A percentile compares a stretch with the other conserved stretches of the same genome.
phyloP scores from a whole-genome alignment of 805 yeast species.

The Yarrowia sp. region DNA sequence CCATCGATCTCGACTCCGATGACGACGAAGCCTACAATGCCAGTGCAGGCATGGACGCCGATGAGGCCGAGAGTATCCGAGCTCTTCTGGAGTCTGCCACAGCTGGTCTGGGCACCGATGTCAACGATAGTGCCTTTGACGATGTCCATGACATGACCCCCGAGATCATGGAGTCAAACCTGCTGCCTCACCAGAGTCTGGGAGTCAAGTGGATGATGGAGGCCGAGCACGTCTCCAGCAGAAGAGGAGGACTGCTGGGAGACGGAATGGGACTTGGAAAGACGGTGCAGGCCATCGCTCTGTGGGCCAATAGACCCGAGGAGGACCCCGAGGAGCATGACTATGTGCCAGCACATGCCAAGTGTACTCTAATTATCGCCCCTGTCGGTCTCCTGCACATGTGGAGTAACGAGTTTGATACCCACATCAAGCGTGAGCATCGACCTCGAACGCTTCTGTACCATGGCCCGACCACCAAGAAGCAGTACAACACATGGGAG shows the following conservation, averaged over 20 bases:
- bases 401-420: conserved; percentile 53
- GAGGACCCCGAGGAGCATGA: conserved; percentile 27
- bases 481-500: conserved; percentile 45
- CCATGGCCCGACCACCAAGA: conserved; percentile 45
- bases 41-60: conserved; percentile 27
- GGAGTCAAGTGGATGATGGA: conserved; percentile 37
- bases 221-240: background rate
- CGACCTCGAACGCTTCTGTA: conserved; percentile 36
- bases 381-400: conserved; percentile 55
- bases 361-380: conserved; percentile 53
- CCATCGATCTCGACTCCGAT: conserved; percentile 6
- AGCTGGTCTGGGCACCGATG: conserved; percentile 16
- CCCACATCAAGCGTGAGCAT: conserved; percentile 38
- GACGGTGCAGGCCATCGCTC: conserved; percentile 74
- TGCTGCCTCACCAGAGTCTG: conserved; percentile 29
- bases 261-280: conserved; percentile 93
- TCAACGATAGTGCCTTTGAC: conserved; percentile 4
- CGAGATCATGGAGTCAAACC: conserved; percentile 2
- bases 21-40: conserved; percentile 10
- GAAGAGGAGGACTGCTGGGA: conserved; percentile 65
- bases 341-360: conserved; percentile 41
- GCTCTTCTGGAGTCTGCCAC: conserved; percentile 28
- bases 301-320: conserved; percentile 55
- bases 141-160: conserved; percentile 35
- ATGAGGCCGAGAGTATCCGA: conserved; percentile 27